Base-by-base conservation (phyloP, 192 early-diverging fungal genomes). In the Geosiphon pyriformis region DNA sequence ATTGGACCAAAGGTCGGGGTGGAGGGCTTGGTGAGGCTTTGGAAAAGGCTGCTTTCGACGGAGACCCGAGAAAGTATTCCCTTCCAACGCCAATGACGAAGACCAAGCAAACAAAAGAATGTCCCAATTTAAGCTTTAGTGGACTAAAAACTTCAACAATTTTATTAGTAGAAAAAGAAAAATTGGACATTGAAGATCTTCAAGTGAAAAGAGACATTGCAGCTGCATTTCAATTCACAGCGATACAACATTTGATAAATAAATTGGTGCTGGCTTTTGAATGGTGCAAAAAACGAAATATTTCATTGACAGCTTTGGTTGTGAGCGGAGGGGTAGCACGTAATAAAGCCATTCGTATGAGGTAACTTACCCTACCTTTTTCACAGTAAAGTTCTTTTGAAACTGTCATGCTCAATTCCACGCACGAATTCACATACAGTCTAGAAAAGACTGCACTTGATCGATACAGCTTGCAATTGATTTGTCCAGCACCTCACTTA, bases 291-390 rank as follows among this genome's bases (percentile, higher is more conserved):
- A 70, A 70, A 4, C 27, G 76, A 27, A 69, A 67, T 7, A 66
- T 75, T 3, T 46, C 61, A 0, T 65, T 84, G 17, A 74, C 80
- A 18, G 74, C 79, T 35, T 61, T 92, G 33, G 87, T 92, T 8
- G 86, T 77, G 25, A 90, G 88, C 72, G 90, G 90, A 42, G 90
- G 90, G 4, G 90, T 90, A 4, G 90, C 87, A n/a, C 83, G 90
- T 67, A 92, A 90, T 71, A 70, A 74, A 15, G 72, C 74, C 0
- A 74, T 92, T 55, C 80, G 90, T 25, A 53, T 22, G 7, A 72
- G 32, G 63, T 65, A 34, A 26, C 15, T 32, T 4, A n/a, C n/a
- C 18, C 6, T 59, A 42, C 23, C 2, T 59, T 30, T 23, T 59
- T 20, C 1, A 34, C n/a, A 58, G 11, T 20, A 10, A 10, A 33